Base-by-base conservation (phyloP, 345 rosid genomes). In the Sapria himalayana region DNA sequence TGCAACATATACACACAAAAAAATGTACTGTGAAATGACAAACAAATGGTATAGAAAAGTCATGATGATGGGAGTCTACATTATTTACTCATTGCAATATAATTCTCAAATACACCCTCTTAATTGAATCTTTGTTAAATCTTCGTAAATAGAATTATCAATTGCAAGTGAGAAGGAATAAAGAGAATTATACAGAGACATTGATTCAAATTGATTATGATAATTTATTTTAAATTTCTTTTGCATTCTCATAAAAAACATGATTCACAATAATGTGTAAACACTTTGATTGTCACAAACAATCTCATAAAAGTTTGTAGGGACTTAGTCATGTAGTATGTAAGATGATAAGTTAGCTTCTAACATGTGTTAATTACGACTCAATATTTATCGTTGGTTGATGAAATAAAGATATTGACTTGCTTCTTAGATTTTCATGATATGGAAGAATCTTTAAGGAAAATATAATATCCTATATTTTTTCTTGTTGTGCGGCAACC, bases 351-450 rank as follows among this genome's bases (percentile, higher is more conserved):
- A 18, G 14, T 10, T 11, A 20, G 4, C 24, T 19, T 25, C 12
- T 9, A 18, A 38, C 24, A 18, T 2, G n/a, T 19, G n/a, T 20
- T 38, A 9, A 25, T 9, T 15, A 38, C 22, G 5, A 15, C 42
- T 10, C 24, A 3, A 3, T 38, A 38, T 19, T 38, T 13, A 6
- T 22, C 42, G 5, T 38, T 15, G 2, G 42, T 10, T 8, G 24
- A 38, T 19, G 42, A 38, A 10, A 22, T 38, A 3, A 25, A 38
- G 1, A 38, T 10, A 19, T 18, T 38, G n/a, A 15, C 11, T 19
- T 38, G 25, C 24, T 38, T 38, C 7, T 38, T 38, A 8, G 42
- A 18, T 38, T 38, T 38, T 25, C 24, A 38, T 19, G 25, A 38
- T 3, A 38, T 19, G 7, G 13, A 15, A 18, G 42, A 18, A 38